phyloP scores from a whole-genome alignment of 208 protist genomes.

The Naegleria gruberi region DNA sequence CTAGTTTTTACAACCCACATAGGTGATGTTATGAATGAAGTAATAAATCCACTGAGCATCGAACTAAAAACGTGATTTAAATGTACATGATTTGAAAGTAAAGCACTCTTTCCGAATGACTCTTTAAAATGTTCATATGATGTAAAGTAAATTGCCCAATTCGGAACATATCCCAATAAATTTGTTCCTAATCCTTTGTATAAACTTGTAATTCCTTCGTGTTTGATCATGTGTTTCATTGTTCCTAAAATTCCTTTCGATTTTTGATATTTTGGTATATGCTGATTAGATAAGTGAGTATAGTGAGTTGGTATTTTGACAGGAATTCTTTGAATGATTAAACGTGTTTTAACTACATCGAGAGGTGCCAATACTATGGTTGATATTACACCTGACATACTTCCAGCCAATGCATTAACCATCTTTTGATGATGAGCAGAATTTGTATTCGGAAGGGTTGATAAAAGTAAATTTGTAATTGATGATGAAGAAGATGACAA shows the following conservation, averaged over 20 bases:
- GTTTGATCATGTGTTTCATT: slow-evolving; percentile 24
- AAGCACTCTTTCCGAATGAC: neutral
- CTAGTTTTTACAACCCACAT: slow-evolving; percentile 35
- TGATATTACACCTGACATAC: slow-evolving; percentile 31
- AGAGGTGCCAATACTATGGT: slow-evolving; percentile 44
- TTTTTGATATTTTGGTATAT: neutral
- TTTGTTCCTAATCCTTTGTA: slow-evolving; percentile 42
- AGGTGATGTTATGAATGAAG: slow-evolving; percentile 32
- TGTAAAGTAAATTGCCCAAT: slow-evolving; percentile 50
- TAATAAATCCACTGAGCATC: slow-evolving; percentile 33
- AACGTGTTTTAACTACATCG: slow-evolving; percentile 45
- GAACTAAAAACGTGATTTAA: slow-evolving; percentile 34
- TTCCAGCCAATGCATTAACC: slow-evolving; percentile 27
- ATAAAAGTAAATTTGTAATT: too few species aligned
- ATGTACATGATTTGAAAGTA: neutral
- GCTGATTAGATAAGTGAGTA: neutral
- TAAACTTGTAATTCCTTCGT: slow-evolving; percentile 19
- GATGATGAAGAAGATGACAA: neutral
- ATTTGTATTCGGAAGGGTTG: too few species aligned
- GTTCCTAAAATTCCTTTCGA: neutral
- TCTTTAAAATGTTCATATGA: slow-evolving; percentile 37
- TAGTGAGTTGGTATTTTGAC: neutral
- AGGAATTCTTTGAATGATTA: slow-evolving; percentile 32
- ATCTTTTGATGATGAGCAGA: too few species aligned
- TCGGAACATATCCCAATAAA: slow-evolving; percentile 38